These are phyloP conservation scores for Prunus kanzakura DNA, from an alignment of 306 rosid genomes.

Conservation along the genomic window DNA sequence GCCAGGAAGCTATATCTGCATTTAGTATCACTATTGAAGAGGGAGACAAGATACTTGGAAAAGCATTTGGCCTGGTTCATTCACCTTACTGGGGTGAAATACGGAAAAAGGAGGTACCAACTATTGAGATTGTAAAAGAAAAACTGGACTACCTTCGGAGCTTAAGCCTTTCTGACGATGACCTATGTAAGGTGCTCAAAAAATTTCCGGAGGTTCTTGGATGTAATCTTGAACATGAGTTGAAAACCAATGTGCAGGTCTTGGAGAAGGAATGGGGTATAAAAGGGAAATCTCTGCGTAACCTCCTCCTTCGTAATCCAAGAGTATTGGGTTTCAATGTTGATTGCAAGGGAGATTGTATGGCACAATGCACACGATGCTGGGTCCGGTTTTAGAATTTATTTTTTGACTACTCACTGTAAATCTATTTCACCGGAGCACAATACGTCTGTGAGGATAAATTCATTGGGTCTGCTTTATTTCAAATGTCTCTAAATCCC, in stretches of 20 bases:
- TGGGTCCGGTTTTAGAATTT: slow-evolving; percentile 79
- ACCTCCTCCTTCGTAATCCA: slow-evolving; percentile 81
- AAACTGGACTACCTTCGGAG: slow-evolving; percentile 64
- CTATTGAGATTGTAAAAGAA: slow-evolving; percentile 43
- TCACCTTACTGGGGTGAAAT: slow-evolving; percentile 98
- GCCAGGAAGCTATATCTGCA: slow-evolving; percentile 50
- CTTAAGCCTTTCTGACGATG: slow-evolving; percentile 72
- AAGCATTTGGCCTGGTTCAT: slow-evolving; percentile 78
- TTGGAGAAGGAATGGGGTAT: slow-evolving; percentile 78
- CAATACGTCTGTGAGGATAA: neutral
- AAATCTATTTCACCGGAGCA: slow-evolving; percentile 1
- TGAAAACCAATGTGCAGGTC: slow-evolving; percentile 62
- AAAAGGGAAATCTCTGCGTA: slow-evolving; percentile 68
- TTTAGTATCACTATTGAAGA: slow-evolving; percentile 64
- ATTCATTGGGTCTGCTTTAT: too few relatives aligned
- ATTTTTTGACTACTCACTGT: neutral
- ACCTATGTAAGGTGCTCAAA: slow-evolving; percentile 72
- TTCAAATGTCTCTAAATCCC: too few relatives aligned
- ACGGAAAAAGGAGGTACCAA: slow-evolving; percentile 57
- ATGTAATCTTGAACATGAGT: slow-evolving; percentile 67
- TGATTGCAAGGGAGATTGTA: slow-evolving; percentile 92
- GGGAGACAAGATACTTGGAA: slow-evolving; percentile 81
- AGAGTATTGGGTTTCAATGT: slow-evolving; percentile 80
- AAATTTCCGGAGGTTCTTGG: slow-evolving; percentile 95
- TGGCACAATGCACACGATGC: slow-evolving; percentile 93